Conservation (phyloP, 2,329 filamentous ascomycete species). For the Dryadomyces quercus-mongolicae region DNA sequence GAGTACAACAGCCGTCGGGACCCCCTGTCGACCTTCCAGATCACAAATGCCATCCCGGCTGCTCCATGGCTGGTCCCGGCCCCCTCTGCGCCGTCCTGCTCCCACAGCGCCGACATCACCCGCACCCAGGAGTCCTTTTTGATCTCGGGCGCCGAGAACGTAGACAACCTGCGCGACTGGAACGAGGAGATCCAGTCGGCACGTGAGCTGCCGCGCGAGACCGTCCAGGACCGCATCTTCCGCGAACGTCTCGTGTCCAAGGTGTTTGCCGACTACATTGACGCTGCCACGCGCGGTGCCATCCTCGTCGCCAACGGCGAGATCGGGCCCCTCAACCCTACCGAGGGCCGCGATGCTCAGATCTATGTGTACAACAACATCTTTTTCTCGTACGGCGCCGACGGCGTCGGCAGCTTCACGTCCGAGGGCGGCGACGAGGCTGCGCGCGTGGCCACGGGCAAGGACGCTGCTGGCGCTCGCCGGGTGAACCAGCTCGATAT, state of each 20-base stretch:
- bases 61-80: slow-evolving; percentile 83
- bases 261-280: slow-evolving; percentile 94
- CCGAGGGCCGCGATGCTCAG: slow-evolving; percentile 82
- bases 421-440: slow-evolving; percentile 95
- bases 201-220: slow-evolving; percentile 84
- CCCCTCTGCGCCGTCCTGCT: slow-evolving; percentile 47
- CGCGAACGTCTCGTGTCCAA: slow-evolving; percentile 88
- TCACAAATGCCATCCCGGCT: slow-evolving; percentile 86
- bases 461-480: slow-evolving; percentile 89
- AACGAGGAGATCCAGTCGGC: slow-evolving; percentile 99
- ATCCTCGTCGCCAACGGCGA: slow-evolving; percentile 88
- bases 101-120: slow-evolving; percentile 73
- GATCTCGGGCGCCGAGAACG: slow-evolving; percentile 81
- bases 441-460: slow-evolving; percentile 87
- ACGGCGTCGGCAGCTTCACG: slow-evolving; percentile 93
- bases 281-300: slow-evolving; percentile 83
- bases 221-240: slow-evolving; percentile 91
- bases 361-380: slow-evolving; percentile 99
- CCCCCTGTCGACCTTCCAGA: slow-evolving; percentile 83
- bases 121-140: slow-evolving; percentile 89
- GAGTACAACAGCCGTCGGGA: slow-evolving; percentile 78
- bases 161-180: slow-evolving; percentile 92
- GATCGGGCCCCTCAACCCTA: slow-evolving; percentile 87
- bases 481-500: slow-evolving; percentile 97
- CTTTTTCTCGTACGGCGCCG: slow-evolving; percentile 96